These are phyloP conservation scores for Cladophialophora bantiana DNA, from an alignment of 2,329 filamentous ascomycete genomes.

Conservation along the genomic window DNA sequence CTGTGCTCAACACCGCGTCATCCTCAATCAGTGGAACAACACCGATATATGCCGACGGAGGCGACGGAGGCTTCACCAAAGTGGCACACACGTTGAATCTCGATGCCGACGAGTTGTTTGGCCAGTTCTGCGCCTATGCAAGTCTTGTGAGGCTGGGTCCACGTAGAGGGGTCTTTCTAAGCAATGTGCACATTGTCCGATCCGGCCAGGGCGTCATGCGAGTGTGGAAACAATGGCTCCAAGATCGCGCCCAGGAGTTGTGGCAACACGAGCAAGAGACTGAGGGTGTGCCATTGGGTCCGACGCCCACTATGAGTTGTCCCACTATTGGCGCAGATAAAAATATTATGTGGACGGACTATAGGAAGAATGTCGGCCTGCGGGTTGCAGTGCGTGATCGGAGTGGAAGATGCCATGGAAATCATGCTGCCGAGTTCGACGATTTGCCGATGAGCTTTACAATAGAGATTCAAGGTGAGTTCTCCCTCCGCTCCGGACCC, in stretches of 20 bases:
- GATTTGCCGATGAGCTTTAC: conserved; percentile 73
- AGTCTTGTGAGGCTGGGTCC: conserved; percentile 73
- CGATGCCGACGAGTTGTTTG: conserved; percentile 74
- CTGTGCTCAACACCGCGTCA: conserved; percentile 53
- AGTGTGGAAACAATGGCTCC: conserved; percentile 76
- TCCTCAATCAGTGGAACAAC: conserved; percentile 52
- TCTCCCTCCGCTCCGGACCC: not conserved
- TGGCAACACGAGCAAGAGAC: conserved; percentile 42
- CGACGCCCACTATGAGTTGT: conserved; percentile 34
- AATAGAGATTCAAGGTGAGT: conserved; percentile 74
- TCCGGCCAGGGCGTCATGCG: conserved; percentile 64
- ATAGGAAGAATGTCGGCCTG: conserved; percentile 69
- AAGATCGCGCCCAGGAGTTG: conserved; percentile 47
- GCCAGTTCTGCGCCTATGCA: conserved; percentile 72
- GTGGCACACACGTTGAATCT: conserved; percentile 69
- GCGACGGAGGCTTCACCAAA: conserved; percentile 45
- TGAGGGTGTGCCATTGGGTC: conserved; percentile 28
- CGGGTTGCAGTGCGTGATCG: conserved; percentile 69
- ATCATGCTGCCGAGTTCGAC: conserved; percentile 49
- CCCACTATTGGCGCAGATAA: conserved; percentile 43
- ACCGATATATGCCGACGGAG: conserved; percentile 36
- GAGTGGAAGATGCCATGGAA: conserved; percentile 44
- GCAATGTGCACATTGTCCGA: conserved; percentile 71
- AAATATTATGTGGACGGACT: conserved; percentile 72
- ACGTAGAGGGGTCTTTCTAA: conserved; percentile 67